Base-by-base conservation (phyloP, 2,329 filamentous ascomycete genomes). In the Cordyceps tenuipes region DNA sequence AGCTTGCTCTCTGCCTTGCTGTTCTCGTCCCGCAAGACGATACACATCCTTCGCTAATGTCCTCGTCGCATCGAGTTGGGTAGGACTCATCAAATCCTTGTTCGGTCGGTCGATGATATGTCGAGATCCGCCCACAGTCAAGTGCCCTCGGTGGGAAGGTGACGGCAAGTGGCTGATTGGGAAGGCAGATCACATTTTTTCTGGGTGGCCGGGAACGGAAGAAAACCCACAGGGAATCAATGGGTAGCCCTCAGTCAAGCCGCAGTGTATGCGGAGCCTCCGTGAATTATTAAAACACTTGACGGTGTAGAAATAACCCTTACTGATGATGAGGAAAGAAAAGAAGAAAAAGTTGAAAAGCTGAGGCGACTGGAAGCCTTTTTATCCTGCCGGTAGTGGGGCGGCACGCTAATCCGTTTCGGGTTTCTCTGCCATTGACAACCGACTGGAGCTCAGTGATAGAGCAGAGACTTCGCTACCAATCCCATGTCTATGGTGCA, bases 181-280 rank as follows among this genome's bases (percentile, higher is more conserved):
- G 76, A 78, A 77, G 77, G 76, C 71, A 69, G 68, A 59, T 76
- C 73, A 74, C 76, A 68, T 76, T 59, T 73, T 63, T 66, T 81
- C 62, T 76, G 66, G 77, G 77, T 71, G 78, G 78, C 78, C 77
- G 78, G 78, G 78, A 81, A 81, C 78, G 78, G 78, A 79, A 75
- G 77, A 73, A 78, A 73, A 79, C 75, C 74, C 76, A 81, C 75
- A 68, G 75, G 69, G 70, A 69, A 69, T 67, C 63, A 43, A 67
- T 66, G 62, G 71, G 73, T 76, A 77, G 75, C 78, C 76, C 77
- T 79, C 78, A 81, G 78, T 57, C 78, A 79, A 79, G 77, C 77
- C 78, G 76, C 77, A 49, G 44, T 68, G 70, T 71, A 69, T 57
- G 78, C 76, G 78, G 77, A 80, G 78, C 78, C 78, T 71, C 75